Evolutionary conservation across 331 rosid genomes (phyloP), one percentile per base, ranked within the genome.

Genomic region (Quercus phellos): DNA sequence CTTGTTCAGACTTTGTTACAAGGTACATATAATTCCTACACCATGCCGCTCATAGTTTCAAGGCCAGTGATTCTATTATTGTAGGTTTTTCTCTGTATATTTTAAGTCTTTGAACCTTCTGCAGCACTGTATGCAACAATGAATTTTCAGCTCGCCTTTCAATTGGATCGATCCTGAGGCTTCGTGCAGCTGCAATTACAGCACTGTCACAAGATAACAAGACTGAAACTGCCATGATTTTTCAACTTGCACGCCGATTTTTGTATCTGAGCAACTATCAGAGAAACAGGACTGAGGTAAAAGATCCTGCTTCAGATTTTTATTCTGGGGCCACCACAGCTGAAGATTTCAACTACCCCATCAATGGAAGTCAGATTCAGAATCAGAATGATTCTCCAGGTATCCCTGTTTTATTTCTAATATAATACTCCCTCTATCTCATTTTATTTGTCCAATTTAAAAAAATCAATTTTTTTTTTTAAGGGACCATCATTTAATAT

Each of bases 81-180:
- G 27, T 69, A 21, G 58, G 29, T 74, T 77, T 68, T 77, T 80
- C 13, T 59, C 63, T 72, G 76, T 74, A 75, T 67, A 46, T 61
- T 27, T 46, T 24, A 50, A 78, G 72, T 77, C 55, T 76, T 79
- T 59, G 55, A 74, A 79, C 77, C 74, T 60, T 72, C 78, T 80
- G 84, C 96, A 94, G 97, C 84, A 83, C 90, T 83, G 84, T 94
- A 74, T 83, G 79, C 86, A 90, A 91, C 83, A 81, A 89, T 80
- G 98, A 92, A 77, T 94, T 92, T 87, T 89, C 97, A 64, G 72
- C 96, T 3, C 90, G 91, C 83, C 93, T 94, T 80, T 94, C 98
- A 67, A 86, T 87, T 82, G 89, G 92, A 86, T 94, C 96, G 2
- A 61, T 94, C 72, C 68, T 91, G 84, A 91, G 94, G 78, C 96